A percentile compares a stretch with the other conserved stretches of the same genome.
phyloP scores from a whole-genome alignment of 208 protist genomes.

The Lotmaria passim region DNA sequence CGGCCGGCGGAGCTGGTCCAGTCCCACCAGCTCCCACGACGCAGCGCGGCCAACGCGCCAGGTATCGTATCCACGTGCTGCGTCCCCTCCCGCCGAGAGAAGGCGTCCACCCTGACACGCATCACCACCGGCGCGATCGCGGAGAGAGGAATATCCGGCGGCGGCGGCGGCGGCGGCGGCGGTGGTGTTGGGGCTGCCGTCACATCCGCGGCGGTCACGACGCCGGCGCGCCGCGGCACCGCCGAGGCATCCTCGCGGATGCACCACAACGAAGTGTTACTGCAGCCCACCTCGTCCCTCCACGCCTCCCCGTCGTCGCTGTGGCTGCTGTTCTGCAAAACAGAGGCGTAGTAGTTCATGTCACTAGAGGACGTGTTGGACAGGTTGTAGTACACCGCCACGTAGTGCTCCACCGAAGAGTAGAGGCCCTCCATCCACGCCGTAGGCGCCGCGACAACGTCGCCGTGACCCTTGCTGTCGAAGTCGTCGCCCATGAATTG shows the following conservation, averaged over 20 bases:
- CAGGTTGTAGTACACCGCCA: constrained; percentile 53
- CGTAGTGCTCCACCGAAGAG: constrained; percentile 46
- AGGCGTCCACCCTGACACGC: constrained; percentile 24
- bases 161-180: neutral
- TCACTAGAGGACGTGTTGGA: constrained; percentile 50
- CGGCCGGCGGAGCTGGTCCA: neutral
- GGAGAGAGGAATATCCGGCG: neutral
- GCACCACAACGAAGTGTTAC: neutral
- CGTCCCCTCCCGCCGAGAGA: constrained; percentile 19
- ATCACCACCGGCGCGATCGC: constrained; percentile 24
- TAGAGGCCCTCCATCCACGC: constrained; percentile 51
- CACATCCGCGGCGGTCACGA: no score
- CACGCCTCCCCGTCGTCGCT: neutral
- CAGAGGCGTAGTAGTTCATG: constrained; percentile 40
- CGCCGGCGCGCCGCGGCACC: no score
- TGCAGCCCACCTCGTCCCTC: no score
- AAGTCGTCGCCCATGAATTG: constrained; percentile 51
- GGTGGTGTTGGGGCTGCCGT: neutral
- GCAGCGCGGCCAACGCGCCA: neutral
- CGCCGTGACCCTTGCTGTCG: constrained; percentile 51
- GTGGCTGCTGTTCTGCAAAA: neutral
- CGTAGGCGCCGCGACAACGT: constrained; percentile 58
- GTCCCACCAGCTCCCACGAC: neutral
- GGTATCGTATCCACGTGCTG: constrained; percentile 3
- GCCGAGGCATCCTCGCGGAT: neutral